Evolutionary conservation across 805 yeast genomes (phyloP).

Genomic region (Hanseniaspora taiwanica): DNA sequence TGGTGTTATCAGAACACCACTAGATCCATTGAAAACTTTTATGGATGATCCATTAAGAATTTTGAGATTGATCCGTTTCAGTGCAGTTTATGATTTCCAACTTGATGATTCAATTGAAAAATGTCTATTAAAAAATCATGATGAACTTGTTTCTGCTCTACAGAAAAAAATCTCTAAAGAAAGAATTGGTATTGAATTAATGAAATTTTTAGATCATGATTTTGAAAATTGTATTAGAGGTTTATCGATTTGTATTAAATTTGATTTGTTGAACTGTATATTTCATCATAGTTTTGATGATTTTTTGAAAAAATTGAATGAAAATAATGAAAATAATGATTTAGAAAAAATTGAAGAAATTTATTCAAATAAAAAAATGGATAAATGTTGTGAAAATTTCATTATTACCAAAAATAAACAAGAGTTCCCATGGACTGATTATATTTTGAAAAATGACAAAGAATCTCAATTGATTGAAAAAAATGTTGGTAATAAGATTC

Average conservation of each 20-base stretch:
- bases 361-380: neutral
- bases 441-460: too few species aligned
- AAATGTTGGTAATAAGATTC: neutral
- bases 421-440: too few species aligned
- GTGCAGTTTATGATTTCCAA: conserved; percentile 57
- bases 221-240: neutral
- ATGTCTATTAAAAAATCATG: conserved; percentile 45
- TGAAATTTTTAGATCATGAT: conserved; percentile 41
- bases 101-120: conserved; percentile 32
- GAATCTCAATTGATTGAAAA: too few species aligned
- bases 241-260: neutral
- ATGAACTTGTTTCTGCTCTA: conserved; percentile 45
- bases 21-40: conserved; percentile 68
- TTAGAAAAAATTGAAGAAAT: neutral
- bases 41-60: conserved; percentile 90
- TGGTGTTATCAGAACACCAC: conserved; percentile 78
- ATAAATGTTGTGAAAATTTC: neutral
- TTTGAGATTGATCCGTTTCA: conserved; percentile 73
- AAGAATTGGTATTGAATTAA: conserved; percentile 75
- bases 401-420: too few species aligned
- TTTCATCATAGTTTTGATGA: neutral
- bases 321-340: neutral
- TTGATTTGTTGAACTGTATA: neutral
- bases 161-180: conserved; percentile 73
- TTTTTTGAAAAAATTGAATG: neutral